phyloP scores from a whole-genome alignment of 306 rosid genomes.

The Trifolium repens region DNA sequence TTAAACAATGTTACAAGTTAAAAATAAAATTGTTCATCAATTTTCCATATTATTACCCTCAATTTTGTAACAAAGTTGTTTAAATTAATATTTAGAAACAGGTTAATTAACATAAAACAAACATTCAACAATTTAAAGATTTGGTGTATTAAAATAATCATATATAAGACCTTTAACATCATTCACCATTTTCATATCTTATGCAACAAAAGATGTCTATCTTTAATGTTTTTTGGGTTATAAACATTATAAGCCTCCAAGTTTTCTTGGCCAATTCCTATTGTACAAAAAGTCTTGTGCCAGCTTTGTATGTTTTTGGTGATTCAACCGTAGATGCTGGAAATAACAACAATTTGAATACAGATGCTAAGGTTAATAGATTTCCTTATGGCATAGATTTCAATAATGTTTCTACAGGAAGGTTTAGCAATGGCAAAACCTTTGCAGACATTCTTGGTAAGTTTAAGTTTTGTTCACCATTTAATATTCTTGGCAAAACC shows the following conservation, averaged over 20 bases:
- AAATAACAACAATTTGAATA: conserved; percentile 26
- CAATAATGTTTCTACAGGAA: neutral
- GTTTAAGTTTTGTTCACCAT: neutral
- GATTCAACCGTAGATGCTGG: conserved; percentile 29
- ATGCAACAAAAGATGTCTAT: neutral
- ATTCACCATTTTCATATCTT: neutral
- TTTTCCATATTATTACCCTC: neutral
- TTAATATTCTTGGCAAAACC: no score
- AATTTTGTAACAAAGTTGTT: neutral
- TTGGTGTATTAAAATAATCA: neutral
- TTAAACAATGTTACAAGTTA: no score
- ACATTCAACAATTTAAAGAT: neutral
- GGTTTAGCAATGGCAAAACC: conserved; percentile 31
- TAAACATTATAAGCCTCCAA: neutral
- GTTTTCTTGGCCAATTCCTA: neutral
- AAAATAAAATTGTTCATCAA: no score
- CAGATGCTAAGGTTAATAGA: neutral
- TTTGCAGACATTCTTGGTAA: conserved; percentile 21
- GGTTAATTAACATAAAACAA: neutral
- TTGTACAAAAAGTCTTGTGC: neutral
- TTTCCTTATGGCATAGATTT: conserved; percentile 27
- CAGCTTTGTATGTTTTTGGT: conserved; percentile 34
- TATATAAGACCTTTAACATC: neutral
- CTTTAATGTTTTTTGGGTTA: neutral
- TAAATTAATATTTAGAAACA: neutral